phyloP scores from a whole-genome alignment of 768 basidiomycete genomes.

The Macrolepiota fuliginosa region DNA sequence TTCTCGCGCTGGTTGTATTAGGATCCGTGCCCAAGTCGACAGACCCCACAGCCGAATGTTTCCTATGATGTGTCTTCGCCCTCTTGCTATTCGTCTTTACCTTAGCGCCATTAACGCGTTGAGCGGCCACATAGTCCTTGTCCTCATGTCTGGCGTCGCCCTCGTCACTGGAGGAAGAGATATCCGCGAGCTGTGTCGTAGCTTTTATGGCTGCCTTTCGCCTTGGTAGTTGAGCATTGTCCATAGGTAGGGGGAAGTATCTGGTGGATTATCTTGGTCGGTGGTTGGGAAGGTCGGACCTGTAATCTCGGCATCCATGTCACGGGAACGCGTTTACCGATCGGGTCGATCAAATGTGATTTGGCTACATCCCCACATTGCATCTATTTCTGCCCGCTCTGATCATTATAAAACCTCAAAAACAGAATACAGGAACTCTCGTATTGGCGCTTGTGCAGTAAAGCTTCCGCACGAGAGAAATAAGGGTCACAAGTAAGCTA shows the following conservation, averaged over 20 bases:
- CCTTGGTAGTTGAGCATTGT: background rate
- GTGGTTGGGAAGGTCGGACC: background rate
- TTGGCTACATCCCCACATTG: background rate
- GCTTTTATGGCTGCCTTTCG: slow-evolving; percentile 9
- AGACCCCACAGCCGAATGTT: background rate
- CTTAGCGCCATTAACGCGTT: background rate
- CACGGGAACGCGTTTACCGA: slow-evolving; percentile 6
- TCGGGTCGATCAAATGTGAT: background rate
- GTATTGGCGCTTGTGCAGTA: background rate
- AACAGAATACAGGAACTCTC: background rate
- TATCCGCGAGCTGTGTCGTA: slow-evolving; percentile 1
- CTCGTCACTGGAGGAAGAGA: slow-evolving; percentile 3
- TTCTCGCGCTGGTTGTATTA: background rate
- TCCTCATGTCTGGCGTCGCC: background rate
- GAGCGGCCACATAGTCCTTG: background rate
- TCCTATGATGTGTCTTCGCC: background rate
- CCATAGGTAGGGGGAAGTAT: background rate
- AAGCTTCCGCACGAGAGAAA: too few species aligned
- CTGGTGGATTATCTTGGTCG: background rate
- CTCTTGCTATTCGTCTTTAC: background rate
- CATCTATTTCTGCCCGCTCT: background rate
- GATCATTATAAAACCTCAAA: background rate
- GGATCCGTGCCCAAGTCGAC: background rate
- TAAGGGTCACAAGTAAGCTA: too few species aligned
- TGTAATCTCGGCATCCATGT: background rate